phyloP scores from a whole-genome alignment of 148 eudicot species.

The Rhododendron molle region DNA sequence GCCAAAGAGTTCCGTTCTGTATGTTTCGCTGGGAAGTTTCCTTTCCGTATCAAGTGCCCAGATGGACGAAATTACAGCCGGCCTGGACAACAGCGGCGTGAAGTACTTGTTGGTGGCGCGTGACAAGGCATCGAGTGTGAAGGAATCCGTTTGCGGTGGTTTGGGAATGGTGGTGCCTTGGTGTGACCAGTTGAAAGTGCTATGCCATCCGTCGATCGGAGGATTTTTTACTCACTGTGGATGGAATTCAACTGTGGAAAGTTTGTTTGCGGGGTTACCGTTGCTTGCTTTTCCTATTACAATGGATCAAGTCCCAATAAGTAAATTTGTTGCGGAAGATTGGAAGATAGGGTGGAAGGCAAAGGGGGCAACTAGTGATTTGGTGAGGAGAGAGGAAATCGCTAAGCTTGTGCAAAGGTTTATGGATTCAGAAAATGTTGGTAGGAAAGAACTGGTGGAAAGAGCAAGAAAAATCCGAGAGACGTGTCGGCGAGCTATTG shows the following conservation, averaged over 20 bases:
- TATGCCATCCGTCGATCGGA: constrained; percentile 31
- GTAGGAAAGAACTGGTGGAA: constrained; percentile 19
- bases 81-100: constrained; percentile 19
- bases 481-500: constrained; percentile 18
- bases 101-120: constrained; percentile 27
- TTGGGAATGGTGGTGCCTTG: constrained; percentile 26
- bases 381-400: constrained; percentile 27
- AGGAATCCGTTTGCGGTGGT: neutral
- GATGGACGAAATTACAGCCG: constrained; percentile 29
- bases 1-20: constrained; percentile 23
- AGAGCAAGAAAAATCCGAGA: constrained; percentile 9
- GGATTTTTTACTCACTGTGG: constrained; percentile 46
- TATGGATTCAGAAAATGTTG: constrained; percentile 28
- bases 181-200: constrained; percentile 44
- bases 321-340: constrained; percentile 36
- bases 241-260: constrained; percentile 33
- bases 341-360: constrained; percentile 39
- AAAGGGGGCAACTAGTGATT: constrained; percentile 4
- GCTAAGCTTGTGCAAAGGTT: constrained; percentile 18
- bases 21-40: constrained; percentile 34
- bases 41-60: constrained; percentile 21
- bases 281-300: constrained; percentile 30
- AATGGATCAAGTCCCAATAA: constrained; percentile 23
- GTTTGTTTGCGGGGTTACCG: constrained; percentile 26
- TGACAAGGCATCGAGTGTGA: constrained; percentile 4